These are phyloP conservation scores for Leishmania tropica DNA, from an alignment of 208 protist genomes.

Conservation along the genomic window DNA sequence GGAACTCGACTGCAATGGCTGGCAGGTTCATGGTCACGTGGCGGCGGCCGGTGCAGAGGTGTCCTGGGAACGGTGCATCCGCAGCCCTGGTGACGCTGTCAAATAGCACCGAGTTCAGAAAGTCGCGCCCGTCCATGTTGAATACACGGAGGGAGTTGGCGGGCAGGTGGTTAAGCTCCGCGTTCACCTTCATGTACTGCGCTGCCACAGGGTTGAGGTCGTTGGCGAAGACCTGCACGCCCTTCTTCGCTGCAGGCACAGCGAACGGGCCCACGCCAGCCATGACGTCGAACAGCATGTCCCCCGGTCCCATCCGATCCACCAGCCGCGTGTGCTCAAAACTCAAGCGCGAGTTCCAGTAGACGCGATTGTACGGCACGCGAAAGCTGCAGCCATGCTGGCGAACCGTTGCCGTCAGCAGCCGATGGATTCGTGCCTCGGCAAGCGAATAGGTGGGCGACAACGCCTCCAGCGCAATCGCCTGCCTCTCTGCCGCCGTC, in stretches of 20 bases:
- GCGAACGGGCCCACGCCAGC: constrained; percentile 98
- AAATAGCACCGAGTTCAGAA: constrained; percentile 87
- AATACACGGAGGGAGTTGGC: constrained; percentile 57
- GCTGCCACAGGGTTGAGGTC: constrained; percentile 97
- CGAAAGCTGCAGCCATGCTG: constrained; percentile 94
- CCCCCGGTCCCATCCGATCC: constrained; percentile 59
- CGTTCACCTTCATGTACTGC: constrained; percentile 93
- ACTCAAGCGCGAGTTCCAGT: constrained; percentile 98
- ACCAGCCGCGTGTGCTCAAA: constrained; percentile 95
- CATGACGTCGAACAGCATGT: constrained; percentile 96
- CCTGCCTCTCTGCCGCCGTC: constrained; percentile 32
- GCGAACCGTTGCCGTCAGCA: constrained; percentile 78
- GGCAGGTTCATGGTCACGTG: constrained; percentile 98
- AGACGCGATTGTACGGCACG: constrained; percentile 97
- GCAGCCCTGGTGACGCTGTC: constrained; percentile 27
- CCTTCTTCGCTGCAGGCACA: constrained; percentile 91
- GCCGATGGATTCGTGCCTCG: constrained; percentile 33
- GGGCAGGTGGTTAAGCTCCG: constrained; percentile 83
- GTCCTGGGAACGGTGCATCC: not conserved
- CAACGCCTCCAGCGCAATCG: constrained; percentile 18
- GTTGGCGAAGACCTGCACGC: constrained; percentile 94
- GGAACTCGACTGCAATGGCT: constrained; percentile 95
- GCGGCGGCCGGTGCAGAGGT: constrained; percentile 39
- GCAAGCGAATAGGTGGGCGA: not conserved
- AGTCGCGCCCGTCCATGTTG: constrained; percentile 96